phyloP scores from a whole-genome alignment of 495 filamentous ascomycete species.

The Penicillium maclennaniae region DNA sequence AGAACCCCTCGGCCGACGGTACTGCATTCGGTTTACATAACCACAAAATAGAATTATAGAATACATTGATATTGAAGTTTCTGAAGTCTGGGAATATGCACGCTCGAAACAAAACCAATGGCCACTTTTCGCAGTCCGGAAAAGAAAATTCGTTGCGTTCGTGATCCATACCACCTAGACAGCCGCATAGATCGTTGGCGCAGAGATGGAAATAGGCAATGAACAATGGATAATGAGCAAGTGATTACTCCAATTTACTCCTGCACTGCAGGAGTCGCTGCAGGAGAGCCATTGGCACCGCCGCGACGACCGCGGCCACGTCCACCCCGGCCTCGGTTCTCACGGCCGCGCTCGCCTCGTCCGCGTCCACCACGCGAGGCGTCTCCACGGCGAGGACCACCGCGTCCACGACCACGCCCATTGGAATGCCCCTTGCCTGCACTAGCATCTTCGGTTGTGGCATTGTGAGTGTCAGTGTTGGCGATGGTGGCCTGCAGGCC shows the following conservation, averaged over 20 bases:
- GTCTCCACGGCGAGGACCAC: slow-evolving; percentile 41
- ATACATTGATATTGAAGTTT: slow-evolving; percentile 31
- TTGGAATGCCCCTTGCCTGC: slow-evolving; percentile 66
- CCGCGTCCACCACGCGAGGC: slow-evolving; percentile 48
- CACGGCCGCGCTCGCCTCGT: slow-evolving; percentile 43
- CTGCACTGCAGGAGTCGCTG: slow-evolving; percentile 16
- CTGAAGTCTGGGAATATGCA: slow-evolving; percentile 38
- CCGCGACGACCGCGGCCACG: slow-evolving; percentile 33
- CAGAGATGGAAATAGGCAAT: background rate
- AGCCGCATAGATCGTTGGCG: slow-evolving; percentile 7
- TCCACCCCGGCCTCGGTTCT: slow-evolving; percentile 42
- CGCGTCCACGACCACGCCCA: slow-evolving; percentile 49
- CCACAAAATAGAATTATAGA: slow-evolving; percentile 24
- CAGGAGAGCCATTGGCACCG: slow-evolving; percentile 27
- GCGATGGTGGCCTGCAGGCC: slow-evolving; percentile 57
- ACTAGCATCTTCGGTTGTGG: slow-evolving; percentile 23
- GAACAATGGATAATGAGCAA: background rate
- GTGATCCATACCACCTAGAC: slow-evolving; percentile 37
- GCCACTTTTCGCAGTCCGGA: slow-evolving; percentile 16
- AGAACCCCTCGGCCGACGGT: background rate
- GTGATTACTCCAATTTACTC: slow-evolving; percentile 12
- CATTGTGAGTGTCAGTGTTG: slow-evolving; percentile 27
- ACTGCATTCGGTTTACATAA: background rate
- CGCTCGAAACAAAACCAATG: slow-evolving; percentile 39
- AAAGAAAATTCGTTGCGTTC: slow-evolving; percentile 46